Conservation (phyloP, 352 stramenopile species). For the Peronosclerospora sorghi region DNA sequence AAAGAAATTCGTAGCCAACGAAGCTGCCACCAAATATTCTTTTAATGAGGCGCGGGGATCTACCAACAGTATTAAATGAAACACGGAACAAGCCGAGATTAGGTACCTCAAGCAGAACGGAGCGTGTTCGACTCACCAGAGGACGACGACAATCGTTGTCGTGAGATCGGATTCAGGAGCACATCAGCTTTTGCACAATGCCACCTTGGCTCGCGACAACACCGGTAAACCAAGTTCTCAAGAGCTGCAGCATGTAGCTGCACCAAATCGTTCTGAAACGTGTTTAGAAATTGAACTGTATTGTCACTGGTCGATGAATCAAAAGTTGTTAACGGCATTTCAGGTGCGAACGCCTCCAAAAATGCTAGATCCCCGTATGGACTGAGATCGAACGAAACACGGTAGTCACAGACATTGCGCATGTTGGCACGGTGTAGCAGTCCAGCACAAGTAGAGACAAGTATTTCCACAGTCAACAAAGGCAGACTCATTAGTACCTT, state of each 20-base stretch:
- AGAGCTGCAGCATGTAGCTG: constrained; percentile 41
- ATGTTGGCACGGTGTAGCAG: constrained; percentile 58
- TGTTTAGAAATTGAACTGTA: constrained; percentile 44
- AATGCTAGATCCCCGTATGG: constrained; percentile 74
- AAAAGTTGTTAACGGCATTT: constrained; percentile 14
- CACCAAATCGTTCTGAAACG: constrained; percentile 46
- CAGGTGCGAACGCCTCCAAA: constrained; percentile 55
- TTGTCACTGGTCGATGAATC: constrained; percentile 10
- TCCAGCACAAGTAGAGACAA: constrained; percentile 55
- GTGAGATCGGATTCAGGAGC: constrained; percentile 56
- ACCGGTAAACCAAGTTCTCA: constrained; percentile 38
- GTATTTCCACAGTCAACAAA: constrained; percentile 53
- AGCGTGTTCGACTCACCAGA: constrained; percentile 26
- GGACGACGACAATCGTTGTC: constrained; percentile 46
- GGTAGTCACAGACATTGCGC: constrained; percentile 66
- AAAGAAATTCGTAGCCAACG: constrained; percentile 76
- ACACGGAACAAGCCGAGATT: background rate
- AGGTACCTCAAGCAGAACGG: background rate
- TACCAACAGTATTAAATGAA: constrained; percentile 16
- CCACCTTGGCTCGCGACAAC: constrained; percentile 66
- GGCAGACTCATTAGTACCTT: constrained; percentile 44
- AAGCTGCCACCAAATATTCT: constrained; percentile 67
- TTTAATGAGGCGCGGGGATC: constrained; percentile 54
- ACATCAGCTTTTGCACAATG: constrained; percentile 64
- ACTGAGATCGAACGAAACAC: constrained; percentile 69